Percentiles rank a stretch among this genome's conserved stretches.
phyloP scores from a whole-genome alignment of 192 early-diverging fungal species.

The Anaeromyces robustus region DNA sequence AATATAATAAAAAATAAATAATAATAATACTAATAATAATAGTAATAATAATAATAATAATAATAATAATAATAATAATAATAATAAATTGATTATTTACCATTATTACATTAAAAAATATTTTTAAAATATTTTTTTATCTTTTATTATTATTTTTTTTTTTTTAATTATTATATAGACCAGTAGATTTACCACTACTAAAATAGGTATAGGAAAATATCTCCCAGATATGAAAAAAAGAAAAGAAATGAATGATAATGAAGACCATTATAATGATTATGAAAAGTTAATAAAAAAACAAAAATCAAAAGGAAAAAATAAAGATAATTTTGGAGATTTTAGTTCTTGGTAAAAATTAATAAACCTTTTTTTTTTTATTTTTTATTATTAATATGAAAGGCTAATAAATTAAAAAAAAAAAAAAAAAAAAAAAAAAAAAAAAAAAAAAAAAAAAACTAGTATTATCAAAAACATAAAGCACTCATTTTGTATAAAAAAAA shows the following conservation, averaged over 20 bases:
- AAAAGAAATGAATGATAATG: neutral
- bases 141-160: neutral
- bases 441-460: too few species aligned
- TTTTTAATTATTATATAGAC: neutral
- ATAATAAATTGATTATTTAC: too few species aligned
- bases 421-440: too few species aligned
- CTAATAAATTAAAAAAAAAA: too few species aligned
- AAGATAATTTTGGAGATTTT: neutral
- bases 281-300: neutral
- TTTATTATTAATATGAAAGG: too few species aligned
- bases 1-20: too few species aligned
- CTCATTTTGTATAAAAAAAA: too few species aligned
- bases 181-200: neutral
- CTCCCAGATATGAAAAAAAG: neutral
- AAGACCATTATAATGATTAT: neutral
- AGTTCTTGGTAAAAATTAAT: neutral
- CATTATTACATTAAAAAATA: neutral
- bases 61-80: too few species aligned
- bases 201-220: neutral
- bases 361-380: too few species aligned
- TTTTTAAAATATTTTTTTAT: neutral
- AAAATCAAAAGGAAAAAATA: neutral
- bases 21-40: too few species aligned
- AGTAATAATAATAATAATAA: too few species aligned
- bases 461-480: too few species aligned